Conservation (phyloP, 306 rosid species). For the Macrotyloma uniflorum region DNA sequence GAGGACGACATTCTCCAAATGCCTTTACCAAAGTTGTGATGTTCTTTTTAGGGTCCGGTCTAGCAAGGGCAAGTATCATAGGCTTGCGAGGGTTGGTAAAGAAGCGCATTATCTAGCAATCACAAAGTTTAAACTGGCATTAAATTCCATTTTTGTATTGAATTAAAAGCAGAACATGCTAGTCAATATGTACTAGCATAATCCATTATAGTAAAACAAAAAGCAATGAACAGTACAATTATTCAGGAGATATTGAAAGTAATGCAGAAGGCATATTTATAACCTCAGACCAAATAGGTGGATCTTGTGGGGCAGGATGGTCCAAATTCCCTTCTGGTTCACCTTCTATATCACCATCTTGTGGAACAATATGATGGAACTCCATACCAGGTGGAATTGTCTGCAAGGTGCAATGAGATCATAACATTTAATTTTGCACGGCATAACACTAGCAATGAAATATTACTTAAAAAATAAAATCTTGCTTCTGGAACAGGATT, state of each 20-base stretch:
- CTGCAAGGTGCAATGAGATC: conserved; percentile 51
- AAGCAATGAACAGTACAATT: conserved; percentile 30
- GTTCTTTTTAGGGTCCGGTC: conserved; percentile 99
- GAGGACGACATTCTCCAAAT: conserved; percentile 98
- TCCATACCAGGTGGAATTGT: conserved; percentile 98
- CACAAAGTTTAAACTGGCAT: conserved; percentile 34
- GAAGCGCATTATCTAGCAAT: conserved; percentile 92
- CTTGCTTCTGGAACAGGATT: conserved; percentile 31
- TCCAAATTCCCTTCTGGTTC: conserved; percentile 84
- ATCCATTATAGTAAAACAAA: conserved; percentile 22
- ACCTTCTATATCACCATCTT: conserved; percentile 84
- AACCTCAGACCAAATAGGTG: conserved; percentile 97
- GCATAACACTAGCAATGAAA: conserved; percentile 17
- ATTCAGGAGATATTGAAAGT: conserved; percentile 34
- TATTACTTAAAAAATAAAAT: conserved; percentile 30
- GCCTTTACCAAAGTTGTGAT: conserved; percentile 97
- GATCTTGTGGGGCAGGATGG: conserved; percentile 88
- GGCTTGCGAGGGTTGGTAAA: conserved; percentile 95
- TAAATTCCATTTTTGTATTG: conserved; percentile 36
- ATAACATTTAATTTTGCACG: conserved; percentile 34
- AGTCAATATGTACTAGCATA: conserved; percentile 12
- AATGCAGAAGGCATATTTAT: conserved; percentile 42
- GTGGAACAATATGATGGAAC: conserved; percentile 93
- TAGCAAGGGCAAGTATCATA: conserved; percentile 97
- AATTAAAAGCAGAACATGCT: conserved; percentile 15